A percentile compares a stretch with the other conserved stretches of the same genome.
Evolutionary conservation across 805 yeast species (phyloP).

Genomic region (Jamesozyma spencerorum): DNA sequence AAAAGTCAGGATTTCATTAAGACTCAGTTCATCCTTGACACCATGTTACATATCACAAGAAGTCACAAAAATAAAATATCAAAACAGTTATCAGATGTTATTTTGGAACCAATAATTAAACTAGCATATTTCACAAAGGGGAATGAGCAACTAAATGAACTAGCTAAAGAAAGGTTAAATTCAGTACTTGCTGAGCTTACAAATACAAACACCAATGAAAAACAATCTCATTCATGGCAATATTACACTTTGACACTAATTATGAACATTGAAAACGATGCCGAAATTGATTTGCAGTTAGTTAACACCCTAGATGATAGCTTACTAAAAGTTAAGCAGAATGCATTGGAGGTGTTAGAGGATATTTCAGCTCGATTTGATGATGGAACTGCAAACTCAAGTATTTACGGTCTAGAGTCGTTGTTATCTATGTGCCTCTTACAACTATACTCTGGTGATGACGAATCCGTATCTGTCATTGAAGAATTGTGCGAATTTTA

Average conservation of each 20-base stretch:
- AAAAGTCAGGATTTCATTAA: conserved; percentile 8
- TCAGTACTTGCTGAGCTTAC: conserved; percentile 55
- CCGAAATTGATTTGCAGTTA: conserved; percentile 14
- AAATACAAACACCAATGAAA: conserved; percentile 28
- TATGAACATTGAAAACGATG: conserved; percentile 19
- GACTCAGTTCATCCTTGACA: conserved; percentile 50
- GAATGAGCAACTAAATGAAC: conserved; percentile 10
- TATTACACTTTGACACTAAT: conserved; percentile 38
- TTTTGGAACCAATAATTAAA: conserved; percentile 26
- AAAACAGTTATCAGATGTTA: conserved; percentile 8
- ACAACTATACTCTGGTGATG: conserved; percentile 66
- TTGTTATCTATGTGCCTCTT: conserved; percentile 67
- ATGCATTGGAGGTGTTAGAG: conserved; percentile 41
- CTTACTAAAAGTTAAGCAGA: conserved; percentile 38
- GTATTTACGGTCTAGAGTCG: conserved; percentile 51
- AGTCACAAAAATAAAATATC: conserved; percentile 30
- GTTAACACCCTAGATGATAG: conserved; percentile 49
- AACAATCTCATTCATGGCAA: conserved; percentile 43
- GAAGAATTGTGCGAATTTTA: conserved; percentile 49
- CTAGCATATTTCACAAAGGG: conserved; percentile 27
- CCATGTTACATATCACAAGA: conserved; percentile 44
- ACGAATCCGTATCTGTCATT: conserved; percentile 66
- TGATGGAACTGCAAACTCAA: neutral
- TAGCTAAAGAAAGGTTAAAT: conserved; percentile 54
- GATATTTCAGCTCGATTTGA: conserved; percentile 38